phyloP scores from a whole-genome alignment of 2,329 filamentous ascomycete genomes.

The Ceratocystis alfenasii region DNA sequence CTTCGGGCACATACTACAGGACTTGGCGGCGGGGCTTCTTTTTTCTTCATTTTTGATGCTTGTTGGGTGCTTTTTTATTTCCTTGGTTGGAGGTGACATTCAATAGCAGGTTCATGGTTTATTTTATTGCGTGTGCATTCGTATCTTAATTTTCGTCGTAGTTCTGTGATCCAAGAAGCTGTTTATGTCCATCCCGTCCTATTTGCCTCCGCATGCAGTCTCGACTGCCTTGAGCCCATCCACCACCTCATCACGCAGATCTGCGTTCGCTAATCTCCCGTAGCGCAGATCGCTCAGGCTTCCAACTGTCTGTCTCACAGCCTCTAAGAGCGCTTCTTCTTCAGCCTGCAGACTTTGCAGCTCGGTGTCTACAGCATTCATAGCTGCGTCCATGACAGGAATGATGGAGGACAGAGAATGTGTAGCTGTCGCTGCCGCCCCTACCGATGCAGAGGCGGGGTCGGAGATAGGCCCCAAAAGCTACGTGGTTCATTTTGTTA shows the following conservation, averaged over 20 bases:
- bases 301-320: slow-evolving; percentile 54
- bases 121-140: neutral
- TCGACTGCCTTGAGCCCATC: slow-evolving; percentile 49
- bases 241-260: slow-evolving; percentile 54
- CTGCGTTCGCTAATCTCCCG: slow-evolving; percentile 56
- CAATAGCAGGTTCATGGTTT: slow-evolving; percentile 7
- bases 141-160: neutral
- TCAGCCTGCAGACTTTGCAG: slow-evolving; percentile 54
- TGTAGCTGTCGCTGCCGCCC: slow-evolving; percentile 31
- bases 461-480: slow-evolving; percentile 14
- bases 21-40: slow-evolving; percentile 5
- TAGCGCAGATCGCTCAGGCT: slow-evolving; percentile 73
- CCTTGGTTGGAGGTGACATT: neutral
- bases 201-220: slow-evolving; percentile 18
- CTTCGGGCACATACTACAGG: slow-evolving; percentile 24
- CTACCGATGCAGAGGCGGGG: slow-evolving; percentile 31
- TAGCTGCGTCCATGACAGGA: slow-evolving; percentile 56
- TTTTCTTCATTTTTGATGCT: slow-evolving; percentile 22
- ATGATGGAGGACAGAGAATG: slow-evolving; percentile 56
- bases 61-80: neutral
- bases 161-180: slow-evolving; percentile 1
- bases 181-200: neutral
- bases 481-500: slow-evolving; percentile 1
- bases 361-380: slow-evolving; percentile 53
- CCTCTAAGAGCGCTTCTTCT: slow-evolving; percentile 45